Percentiles rank a stretch among this genome's conserved stretches.
Conservation (phyloP, 2,329 filamentous ascomycete species). For the Aspergillus udagawae region DNA sequence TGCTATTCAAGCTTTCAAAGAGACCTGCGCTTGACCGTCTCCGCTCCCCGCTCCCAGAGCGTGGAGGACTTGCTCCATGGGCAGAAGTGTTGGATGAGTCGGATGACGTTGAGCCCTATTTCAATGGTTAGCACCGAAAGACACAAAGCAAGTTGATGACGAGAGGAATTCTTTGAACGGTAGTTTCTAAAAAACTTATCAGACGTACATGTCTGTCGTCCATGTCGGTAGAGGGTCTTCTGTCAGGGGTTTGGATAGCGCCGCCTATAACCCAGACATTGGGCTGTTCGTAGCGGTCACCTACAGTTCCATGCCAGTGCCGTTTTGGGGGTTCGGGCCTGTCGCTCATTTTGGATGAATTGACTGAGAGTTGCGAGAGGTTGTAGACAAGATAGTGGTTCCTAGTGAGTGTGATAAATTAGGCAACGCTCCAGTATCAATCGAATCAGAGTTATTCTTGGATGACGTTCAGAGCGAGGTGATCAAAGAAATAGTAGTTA, state of each 20-base stretch:
- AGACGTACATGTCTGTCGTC: constrained; percentile 26
- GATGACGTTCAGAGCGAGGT: neutral
- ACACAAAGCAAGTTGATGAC: neutral
- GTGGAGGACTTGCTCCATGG: constrained; percentile 10
- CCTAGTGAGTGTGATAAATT: neutral
- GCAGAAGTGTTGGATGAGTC: constrained; percentile 21
- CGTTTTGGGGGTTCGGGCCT: constrained; percentile 18
- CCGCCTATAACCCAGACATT: constrained; percentile 36
- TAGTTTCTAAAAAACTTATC: neutral
- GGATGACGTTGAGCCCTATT: constrained; percentile 27
- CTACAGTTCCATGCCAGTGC: constrained; percentile 33
- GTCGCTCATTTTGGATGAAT: constrained; percentile 17
- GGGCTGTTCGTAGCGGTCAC: constrained; percentile 32
- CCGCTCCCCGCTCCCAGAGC: constrained; percentile 18
- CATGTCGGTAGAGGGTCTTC: constrained; percentile 22
- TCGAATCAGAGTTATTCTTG: neutral
- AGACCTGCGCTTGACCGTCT: constrained; percentile 25
- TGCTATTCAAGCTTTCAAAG: constrained; percentile 36
- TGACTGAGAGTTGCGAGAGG: neutral
- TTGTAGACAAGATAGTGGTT: neutral
- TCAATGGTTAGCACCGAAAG: neutral
- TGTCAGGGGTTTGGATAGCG: constrained; percentile 10
- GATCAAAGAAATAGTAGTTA: neutral
- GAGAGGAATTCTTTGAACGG: neutral
- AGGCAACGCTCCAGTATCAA: neutral